Conservation (phyloP, 2,329 filamentous ascomycete genomes). For the Orbilia quercus region DNA sequence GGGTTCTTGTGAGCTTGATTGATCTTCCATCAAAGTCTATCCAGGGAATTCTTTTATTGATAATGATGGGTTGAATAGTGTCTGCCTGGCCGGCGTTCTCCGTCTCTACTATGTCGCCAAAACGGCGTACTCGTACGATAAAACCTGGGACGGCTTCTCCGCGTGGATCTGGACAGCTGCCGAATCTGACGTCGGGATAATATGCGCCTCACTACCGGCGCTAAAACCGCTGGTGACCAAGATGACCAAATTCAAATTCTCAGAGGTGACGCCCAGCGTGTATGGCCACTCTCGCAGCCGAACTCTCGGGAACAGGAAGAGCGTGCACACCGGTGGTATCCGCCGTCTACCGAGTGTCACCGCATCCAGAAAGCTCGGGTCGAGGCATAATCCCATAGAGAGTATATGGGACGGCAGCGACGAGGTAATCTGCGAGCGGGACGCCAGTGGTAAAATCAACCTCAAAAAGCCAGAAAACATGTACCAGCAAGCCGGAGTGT, state of each 20-base stretch:
- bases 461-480: slow-evolving; percentile 33
- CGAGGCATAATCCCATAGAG: slow-evolving; percentile 38
- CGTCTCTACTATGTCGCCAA: slow-evolving; percentile 46
- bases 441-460: slow-evolving; percentile 13
- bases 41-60: not conserved
- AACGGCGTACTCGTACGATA: slow-evolving; percentile 47
- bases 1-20: slow-evolving; percentile 45
- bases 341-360: slow-evolving; percentile 29
- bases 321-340: slow-evolving; percentile 17
- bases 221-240: slow-evolving; percentile 50
- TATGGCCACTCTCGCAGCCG: slow-evolving; percentile 39
- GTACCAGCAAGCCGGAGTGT: slow-evolving; percentile 24
- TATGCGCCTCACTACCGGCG: slow-evolving; percentile 49
- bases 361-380: slow-evolving; percentile 34
- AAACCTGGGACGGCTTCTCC: slow-evolving; percentile 50
- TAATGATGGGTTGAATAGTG: slow-evolving; percentile 19
- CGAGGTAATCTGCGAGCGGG: slow-evolving; percentile 40
- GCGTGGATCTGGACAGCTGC: slow-evolving; percentile 55
- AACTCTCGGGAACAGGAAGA: slow-evolving; percentile 32
- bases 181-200: slow-evolving; percentile 54
- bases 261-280: slow-evolving; percentile 33
- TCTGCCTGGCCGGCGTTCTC: slow-evolving; percentile 43
- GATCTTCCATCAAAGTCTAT: not conserved
- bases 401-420: slow-evolving; percentile 54
- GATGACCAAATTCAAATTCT: slow-evolving; percentile 54